Evolutionary conservation across 495 filamentous ascomycete species (phyloP).

Genomic region (Penicillium steckii): DNA sequence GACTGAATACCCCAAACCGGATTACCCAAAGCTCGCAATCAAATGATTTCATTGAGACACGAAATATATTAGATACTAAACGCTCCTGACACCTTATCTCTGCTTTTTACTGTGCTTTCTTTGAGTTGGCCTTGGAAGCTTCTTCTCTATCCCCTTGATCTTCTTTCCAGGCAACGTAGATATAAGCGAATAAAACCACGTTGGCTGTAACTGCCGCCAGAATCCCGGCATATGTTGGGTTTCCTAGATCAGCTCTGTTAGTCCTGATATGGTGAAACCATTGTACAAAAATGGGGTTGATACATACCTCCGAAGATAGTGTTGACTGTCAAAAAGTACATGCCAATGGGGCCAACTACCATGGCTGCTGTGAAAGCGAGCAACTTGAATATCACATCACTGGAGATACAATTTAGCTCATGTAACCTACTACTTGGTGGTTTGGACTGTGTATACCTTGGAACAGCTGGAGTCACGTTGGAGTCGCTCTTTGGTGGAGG

Average conservation of each 20-base stretch:
- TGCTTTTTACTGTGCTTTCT: constrained; percentile 66
- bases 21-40: no score
- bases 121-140: constrained; percentile 51
- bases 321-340: constrained; percentile 80
- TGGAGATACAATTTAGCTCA: constrained; percentile 30
- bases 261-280: not conserved
- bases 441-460: constrained; percentile 54
- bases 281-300: not conserved
- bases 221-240: constrained; percentile 81
- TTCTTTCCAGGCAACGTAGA: constrained; percentile 88
- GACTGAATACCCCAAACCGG: no score
- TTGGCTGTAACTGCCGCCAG: constrained; percentile 88
- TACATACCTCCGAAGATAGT: constrained; percentile 71
- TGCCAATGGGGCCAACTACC: constrained; percentile 78
- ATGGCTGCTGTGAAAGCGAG: constrained; percentile 88
- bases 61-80: no score
- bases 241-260: constrained; percentile 46
- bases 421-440: not conserved
- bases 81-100: no score
- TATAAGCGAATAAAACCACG: constrained; percentile 84
- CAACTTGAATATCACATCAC: constrained; percentile 85
- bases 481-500: constrained; percentile 30
- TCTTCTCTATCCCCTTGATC: constrained; percentile 68
- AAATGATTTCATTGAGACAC: no score
- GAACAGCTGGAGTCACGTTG: constrained; percentile 64